Evolutionary conservation across 352 stramenopile genomes (phyloP).

Genomic region (Paralagenidium karlingii): DNA sequence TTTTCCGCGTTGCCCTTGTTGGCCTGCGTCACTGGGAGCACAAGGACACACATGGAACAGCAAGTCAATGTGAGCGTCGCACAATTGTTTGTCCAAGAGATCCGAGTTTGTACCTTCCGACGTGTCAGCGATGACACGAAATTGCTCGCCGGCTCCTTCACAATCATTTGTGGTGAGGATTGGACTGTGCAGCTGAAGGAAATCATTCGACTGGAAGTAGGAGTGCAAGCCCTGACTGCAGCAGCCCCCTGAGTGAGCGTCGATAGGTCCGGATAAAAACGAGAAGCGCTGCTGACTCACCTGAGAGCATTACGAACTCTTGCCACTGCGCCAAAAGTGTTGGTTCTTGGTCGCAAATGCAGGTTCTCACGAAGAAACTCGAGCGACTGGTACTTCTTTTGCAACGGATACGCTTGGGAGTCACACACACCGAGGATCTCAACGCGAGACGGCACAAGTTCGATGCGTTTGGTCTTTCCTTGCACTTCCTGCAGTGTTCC

Average conservation of each 20-base stretch:
- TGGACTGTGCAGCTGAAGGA: slow-evolving; percentile 80
- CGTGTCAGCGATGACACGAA: slow-evolving; percentile 81
- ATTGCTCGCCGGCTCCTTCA: slow-evolving; percentile 97
- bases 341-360: slow-evolving; percentile 93
- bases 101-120: slow-evolving; percentile 22
- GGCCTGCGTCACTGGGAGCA: slow-evolving; percentile 23
- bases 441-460: slow-evolving; percentile 80
- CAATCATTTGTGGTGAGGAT: slow-evolving; percentile 97
- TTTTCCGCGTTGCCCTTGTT: slow-evolving; percentile 63
- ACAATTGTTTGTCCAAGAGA: too few relatives aligned
- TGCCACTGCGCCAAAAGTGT: slow-evolving; percentile 93
- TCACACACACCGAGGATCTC: slow-evolving; percentile 89
- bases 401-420: slow-evolving; percentile 89
- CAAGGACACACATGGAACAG: slow-evolving; percentile 81
- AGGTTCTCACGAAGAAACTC: slow-evolving; percentile 96
- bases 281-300: slow-evolving; percentile 53
- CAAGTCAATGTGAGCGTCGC: too few relatives aligned
- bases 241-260: too few relatives aligned
- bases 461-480: slow-evolving; percentile 82
- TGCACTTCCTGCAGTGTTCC: slow-evolving; percentile 82
- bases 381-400: slow-evolving; percentile 97
- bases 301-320: slow-evolving; percentile 88
- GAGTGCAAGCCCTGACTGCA: slow-evolving; percentile 42
- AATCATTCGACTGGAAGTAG: slow-evolving; percentile 73
- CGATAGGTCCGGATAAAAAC: slow-evolving; percentile 70